Percentiles rank a stretch among this genome's conserved stretches.
Conservation (phyloP, 805 yeast species). For the Deakozyma indianensis region DNA sequence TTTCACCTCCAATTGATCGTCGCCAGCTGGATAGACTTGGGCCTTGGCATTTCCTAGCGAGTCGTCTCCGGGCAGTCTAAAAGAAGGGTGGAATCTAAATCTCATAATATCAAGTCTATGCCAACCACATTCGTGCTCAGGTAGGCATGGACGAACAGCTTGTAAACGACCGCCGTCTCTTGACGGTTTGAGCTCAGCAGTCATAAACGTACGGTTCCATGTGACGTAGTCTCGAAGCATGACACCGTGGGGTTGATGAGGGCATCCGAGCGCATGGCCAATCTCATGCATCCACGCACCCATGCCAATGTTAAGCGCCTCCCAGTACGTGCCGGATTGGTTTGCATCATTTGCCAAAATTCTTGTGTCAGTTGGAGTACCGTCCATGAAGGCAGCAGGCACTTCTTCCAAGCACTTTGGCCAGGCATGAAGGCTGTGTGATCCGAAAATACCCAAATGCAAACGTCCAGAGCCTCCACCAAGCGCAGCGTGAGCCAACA, state of each 20-base stretch:
- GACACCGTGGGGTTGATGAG: conserved; percentile 81
- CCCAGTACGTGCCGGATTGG: conserved; percentile 84
- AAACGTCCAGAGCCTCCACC: conserved; percentile 73
- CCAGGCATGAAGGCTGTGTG: conserved; percentile 86
- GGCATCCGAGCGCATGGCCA: conserved; percentile 83
- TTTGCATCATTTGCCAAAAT: conserved; percentile 86
- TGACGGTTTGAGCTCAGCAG: conserved; percentile 41
- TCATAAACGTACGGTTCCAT: conserved; percentile 68
- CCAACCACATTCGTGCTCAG: conserved; percentile 73
- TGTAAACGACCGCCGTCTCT: conserved; percentile 14
- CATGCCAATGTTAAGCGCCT: conserved; percentile 66
- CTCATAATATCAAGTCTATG: conserved; percentile 66
- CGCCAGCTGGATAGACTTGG: conserved; percentile 28
- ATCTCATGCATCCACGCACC: conserved; percentile 96
- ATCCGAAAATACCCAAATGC: conserved; percentile 81
- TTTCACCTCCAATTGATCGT: conserved; percentile 31
- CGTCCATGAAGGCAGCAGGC: conserved; percentile 54
- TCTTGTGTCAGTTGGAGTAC: conserved; percentile 40
- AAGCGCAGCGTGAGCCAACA: conserved; percentile 81
- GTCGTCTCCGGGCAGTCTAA: conserved; percentile 51
- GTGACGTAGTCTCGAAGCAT: conserved; percentile 79
- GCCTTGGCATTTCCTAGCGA: conserved; percentile 28
- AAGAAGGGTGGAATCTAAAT: conserved; percentile 69
- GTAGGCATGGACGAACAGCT: conserved; percentile 27
- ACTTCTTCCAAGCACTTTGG: conserved; percentile 71